A percentile compares a stretch with the other conserved stretches of the same genome.
phyloP scores from a whole-genome alignment of 139 green algal species.

The Ostreobium quekettii region DNA sequence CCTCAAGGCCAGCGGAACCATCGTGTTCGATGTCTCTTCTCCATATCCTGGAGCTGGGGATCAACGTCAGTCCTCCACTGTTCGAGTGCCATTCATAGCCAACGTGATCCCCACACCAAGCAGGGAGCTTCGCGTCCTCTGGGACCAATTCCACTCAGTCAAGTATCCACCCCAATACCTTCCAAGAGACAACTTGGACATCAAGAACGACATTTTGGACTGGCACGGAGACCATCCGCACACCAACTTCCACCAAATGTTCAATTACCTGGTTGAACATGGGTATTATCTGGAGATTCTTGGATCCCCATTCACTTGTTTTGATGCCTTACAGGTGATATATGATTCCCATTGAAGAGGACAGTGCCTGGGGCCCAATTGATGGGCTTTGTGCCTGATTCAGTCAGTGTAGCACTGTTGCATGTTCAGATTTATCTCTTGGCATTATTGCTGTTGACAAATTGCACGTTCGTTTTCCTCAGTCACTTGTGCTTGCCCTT shows the following conservation, averaged over 20 bases:
- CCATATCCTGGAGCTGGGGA: neutral
- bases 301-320: conserved; percentile 83
- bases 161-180: conserved; percentile 95
- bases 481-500: too few relatives aligned
- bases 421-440: too few relatives aligned
- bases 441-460: too few relatives aligned
- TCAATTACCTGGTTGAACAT: conserved; percentile 52
- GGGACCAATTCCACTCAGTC: conserved; percentile 92
- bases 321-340: conserved; percentile 63
- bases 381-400: too few relatives aligned
- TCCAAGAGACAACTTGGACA: conserved; percentile 59
- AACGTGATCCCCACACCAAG: conserved; percentile 59
- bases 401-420: too few relatives aligned
- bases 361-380: too few relatives aligned
- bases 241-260: conserved; percentile 93
- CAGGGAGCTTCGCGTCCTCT: conserved; percentile 77
- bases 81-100: conserved; percentile 45
- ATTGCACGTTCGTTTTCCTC: too few relatives aligned
- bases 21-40: conserved; percentile 3
- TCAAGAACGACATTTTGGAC: conserved; percentile 86
- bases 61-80: neutral
- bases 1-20: conserved; percentile 26
- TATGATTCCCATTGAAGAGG: too few relatives aligned
- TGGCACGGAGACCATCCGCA: conserved; percentile 97
- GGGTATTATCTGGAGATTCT: conserved; percentile 78